Evolutionary conservation across 257 asterid species (phyloP).

Genomic region (Ilex asprella): DNA sequence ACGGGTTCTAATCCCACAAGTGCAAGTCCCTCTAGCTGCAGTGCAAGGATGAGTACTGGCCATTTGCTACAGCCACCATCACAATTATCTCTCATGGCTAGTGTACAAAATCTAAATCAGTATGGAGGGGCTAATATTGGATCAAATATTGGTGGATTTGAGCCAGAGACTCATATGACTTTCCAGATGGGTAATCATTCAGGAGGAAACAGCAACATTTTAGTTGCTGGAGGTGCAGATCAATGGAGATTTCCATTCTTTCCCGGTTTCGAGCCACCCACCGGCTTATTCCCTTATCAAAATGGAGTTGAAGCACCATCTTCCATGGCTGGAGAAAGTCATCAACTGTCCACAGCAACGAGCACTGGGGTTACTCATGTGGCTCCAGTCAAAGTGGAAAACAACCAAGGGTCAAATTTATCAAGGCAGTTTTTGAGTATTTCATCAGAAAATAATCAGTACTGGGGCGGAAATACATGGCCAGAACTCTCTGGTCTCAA

Average conservation of each 20-base stretch:
- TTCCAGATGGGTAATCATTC: slow-evolving; percentile 22
- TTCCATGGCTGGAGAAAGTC: slow-evolving; percentile 12
- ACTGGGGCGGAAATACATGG: slow-evolving; percentile 33
- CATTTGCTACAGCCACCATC: slow-evolving; percentile 17
- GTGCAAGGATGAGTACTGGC: slow-evolving; percentile 10
- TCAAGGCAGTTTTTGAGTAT: slow-evolving; percentile 29
- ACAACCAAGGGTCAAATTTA: slow-evolving; percentile 19
- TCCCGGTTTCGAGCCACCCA: slow-evolving; percentile 16
- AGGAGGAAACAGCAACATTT: no score
- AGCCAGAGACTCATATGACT: slow-evolving; percentile 22
- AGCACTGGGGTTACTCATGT: slow-evolving; percentile 6
- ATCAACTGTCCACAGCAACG: slow-evolving; percentile 11
- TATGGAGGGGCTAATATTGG: slow-evolving; percentile 13
- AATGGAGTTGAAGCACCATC: slow-evolving; percentile 24
- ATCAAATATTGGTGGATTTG: slow-evolving; percentile 18
- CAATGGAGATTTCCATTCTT: slow-evolving; percentile 26
- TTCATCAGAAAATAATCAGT: slow-evolving; percentile 19
- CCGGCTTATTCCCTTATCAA: slow-evolving; percentile 26
- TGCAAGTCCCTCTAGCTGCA: slow-evolving; percentile 22
- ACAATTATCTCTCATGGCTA: slow-evolving; percentile 31
- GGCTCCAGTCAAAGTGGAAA: slow-evolving; percentile 28
- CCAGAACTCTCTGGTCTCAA: slow-evolving; percentile 33
- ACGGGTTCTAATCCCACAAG: slow-evolving; percentile 11
- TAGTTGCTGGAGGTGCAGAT: slow-evolving; percentile 14
- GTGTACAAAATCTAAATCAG: slow-evolving; percentile 26